Conservation (phyloP, 148 eudicot genomes). For the Chenopodium album region DNA sequence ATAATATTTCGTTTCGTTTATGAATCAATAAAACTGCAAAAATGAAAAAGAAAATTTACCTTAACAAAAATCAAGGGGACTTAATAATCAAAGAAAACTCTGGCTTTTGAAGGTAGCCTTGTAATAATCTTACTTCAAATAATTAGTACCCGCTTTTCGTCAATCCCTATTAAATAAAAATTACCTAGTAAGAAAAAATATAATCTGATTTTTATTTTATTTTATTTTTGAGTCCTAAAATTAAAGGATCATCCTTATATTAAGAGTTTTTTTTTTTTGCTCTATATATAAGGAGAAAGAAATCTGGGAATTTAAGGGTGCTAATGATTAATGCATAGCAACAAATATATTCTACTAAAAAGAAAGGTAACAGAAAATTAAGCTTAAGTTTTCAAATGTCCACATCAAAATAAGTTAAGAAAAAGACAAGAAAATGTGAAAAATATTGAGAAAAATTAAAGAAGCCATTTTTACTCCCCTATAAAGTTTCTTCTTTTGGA, state of each 20-base stretch:
- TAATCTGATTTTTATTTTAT: no score
- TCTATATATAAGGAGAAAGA: neutral
- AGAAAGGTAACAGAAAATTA: constrained; percentile 20
- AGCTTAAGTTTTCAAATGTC: constrained; percentile 14
- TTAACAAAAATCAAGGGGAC: constrained; percentile 16
- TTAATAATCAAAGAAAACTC: constrained; percentile 9
- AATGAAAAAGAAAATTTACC: constrained; percentile 22
- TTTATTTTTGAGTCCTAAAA: neutral
- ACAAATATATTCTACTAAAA: constrained; percentile 24
- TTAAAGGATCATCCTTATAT: neutral
- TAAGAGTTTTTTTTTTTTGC: neutral
- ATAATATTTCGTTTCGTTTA: neutral
- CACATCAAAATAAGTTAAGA: constrained; percentile 14
- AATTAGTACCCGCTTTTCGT: constrained; percentile 9
- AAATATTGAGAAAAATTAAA: neutral
- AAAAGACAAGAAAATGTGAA: constrained; percentile 18
- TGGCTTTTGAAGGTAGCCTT: constrained; percentile 4
- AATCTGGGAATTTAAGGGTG: neutral
- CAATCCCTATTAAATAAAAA: constrained; percentile 20
- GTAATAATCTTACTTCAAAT: constrained; percentile 21
- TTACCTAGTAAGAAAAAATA: neutral
- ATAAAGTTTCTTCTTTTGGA: constrained; percentile 25
- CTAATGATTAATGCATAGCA: constrained; percentile 20
- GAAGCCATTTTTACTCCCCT: neutral
- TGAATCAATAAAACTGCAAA: neutral